phyloP scores from a whole-genome alignment of 2,329 filamentous ascomycete genomes.

The Ophiostoma ulmi region DNA sequence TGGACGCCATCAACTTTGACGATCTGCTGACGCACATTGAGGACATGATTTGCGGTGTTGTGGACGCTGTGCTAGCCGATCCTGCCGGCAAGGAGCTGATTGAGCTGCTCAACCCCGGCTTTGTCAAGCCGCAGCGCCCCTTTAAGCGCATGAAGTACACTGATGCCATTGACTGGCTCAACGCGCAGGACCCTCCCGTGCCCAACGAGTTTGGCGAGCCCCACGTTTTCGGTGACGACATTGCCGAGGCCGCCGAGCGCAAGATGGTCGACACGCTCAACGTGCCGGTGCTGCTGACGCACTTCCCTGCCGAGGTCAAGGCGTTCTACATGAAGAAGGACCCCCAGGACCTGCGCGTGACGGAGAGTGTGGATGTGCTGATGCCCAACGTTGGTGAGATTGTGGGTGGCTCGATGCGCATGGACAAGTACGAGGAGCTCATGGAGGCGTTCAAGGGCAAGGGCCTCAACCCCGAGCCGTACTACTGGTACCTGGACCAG shows the following conservation, averaged over 20 bases:
- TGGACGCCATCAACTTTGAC: constrained; percentile 91
- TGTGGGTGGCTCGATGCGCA: constrained; percentile 93
- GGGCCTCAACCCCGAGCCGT: constrained; percentile 74
- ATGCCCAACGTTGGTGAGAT: constrained; percentile 97
- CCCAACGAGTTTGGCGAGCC: constrained; percentile 86
- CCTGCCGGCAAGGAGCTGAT: constrained; percentile 66
- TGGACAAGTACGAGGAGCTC: constrained; percentile 84
- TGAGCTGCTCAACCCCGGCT: constrained; percentile 85
- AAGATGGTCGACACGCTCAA: constrained; percentile 97
- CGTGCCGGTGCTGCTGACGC: constrained; percentile 71
- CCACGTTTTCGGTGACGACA: constrained; percentile 93
- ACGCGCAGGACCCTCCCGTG: constrained; percentile 72
- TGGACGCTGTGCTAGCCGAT: constrained; percentile 71
- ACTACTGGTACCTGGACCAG: constrained; percentile 99
- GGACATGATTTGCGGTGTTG: constrained; percentile 76
- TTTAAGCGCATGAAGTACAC: constrained; percentile 94
- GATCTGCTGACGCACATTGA: constrained; percentile 86
- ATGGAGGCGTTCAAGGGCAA: constrained; percentile 83
- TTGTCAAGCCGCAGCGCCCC: constrained; percentile 72
- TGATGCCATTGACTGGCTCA: constrained; percentile 91
- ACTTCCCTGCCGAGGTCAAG: constrained; percentile 97
- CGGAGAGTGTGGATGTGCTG: constrained; percentile 79
- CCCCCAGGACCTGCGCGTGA: constrained; percentile 70
- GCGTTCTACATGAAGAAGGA: constrained; percentile 99
- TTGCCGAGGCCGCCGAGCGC: constrained; percentile 89